These are phyloP conservation scores for Pyricularia sp. DNA, from an alignment of 2,329 filamentous ascomycete species.

Conservation along the genomic window DNA sequence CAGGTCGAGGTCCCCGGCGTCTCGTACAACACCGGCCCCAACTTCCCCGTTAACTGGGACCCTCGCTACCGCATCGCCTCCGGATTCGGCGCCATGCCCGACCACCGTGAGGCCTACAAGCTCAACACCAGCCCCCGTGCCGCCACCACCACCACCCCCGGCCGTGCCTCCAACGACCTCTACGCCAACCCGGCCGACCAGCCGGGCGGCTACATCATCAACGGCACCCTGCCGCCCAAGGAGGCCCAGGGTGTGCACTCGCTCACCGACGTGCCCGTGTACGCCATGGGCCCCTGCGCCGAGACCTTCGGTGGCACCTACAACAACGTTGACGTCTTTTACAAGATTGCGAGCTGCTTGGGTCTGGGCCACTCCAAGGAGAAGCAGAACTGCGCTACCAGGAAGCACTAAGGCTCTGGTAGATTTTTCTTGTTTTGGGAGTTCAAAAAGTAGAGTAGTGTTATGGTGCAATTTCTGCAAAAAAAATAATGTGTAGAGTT, in stretches of 20 bases:
- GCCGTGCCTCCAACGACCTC: conserved; percentile 41
- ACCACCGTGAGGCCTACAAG: conserved; percentile 67
- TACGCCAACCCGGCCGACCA: conserved; percentile 62
- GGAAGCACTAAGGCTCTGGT: not conserved
- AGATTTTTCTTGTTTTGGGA: not conserved
- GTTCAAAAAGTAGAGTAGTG: not conserved
- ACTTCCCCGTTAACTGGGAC: conserved; percentile 80
- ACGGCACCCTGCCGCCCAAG: conserved; percentile 60
- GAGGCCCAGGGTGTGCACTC: conserved; percentile 65
- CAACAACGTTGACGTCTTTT: conserved; percentile 67
- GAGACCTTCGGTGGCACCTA: conserved; percentile 66
- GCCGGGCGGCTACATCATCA: conserved; percentile 58
- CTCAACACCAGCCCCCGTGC: conserved; percentile 55
- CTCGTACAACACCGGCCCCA: conserved; percentile 61
- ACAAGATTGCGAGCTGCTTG: conserved; percentile 61
- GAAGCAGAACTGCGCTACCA: conserved; percentile 13
- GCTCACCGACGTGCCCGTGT: conserved; percentile 70
- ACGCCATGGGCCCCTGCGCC: conserved; percentile 69
- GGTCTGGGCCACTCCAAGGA: conserved; percentile 37
- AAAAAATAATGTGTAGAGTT: not conserved
- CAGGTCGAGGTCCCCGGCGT: conserved; percentile 46
- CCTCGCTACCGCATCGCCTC: conserved; percentile 73
- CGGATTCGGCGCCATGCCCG: conserved; percentile 62
- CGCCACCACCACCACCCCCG: conserved; percentile 20
- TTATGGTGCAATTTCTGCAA: not conserved